Conservation (phyloP, 106 monocot species). For the Xerophyta viscosa region DNA sequence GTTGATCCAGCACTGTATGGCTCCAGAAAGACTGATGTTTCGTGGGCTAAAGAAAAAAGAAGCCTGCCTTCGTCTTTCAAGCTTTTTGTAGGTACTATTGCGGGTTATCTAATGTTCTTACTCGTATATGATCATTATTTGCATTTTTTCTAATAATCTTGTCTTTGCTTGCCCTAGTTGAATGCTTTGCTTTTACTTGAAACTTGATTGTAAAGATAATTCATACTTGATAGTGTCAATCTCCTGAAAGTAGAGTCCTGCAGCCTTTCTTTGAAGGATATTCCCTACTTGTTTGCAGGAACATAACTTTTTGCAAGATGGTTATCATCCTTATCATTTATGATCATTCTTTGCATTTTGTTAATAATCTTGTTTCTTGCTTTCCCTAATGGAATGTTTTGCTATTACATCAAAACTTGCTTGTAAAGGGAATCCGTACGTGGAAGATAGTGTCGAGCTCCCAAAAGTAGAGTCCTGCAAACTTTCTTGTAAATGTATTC, state of each 20-base stretch:
- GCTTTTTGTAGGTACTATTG: conserved; percentile 73
- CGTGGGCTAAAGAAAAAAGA: conserved; percentile 86
- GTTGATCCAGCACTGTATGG: conserved; percentile 75
- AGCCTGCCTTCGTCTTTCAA: conserved; percentile 85
- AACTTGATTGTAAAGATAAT: neutral
- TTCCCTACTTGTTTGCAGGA: neutral
- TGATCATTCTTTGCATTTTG: neutral
- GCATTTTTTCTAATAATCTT: neutral
- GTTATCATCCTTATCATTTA: neutral
- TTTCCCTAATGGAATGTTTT: neutral
- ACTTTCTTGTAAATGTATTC: neutral
- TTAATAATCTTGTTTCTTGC: neutral
- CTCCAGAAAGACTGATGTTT: conserved; percentile 44
- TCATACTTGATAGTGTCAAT: neutral
- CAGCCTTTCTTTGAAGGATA: neutral
- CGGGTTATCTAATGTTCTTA: neutral
- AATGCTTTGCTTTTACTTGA: too few species aligned
- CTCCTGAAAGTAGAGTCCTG: neutral
- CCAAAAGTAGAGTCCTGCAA: neutral
- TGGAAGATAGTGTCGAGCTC: neutral
- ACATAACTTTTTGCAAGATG: too few species aligned
- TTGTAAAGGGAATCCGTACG: neutral
- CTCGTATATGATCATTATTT: neutral
- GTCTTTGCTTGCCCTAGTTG: neutral
- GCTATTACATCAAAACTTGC: too few species aligned